These are phyloP conservation scores for Oxytropis ochrocephala DNA, from an alignment of 306 rosid genomes.

Conservation along the genomic window DNA sequence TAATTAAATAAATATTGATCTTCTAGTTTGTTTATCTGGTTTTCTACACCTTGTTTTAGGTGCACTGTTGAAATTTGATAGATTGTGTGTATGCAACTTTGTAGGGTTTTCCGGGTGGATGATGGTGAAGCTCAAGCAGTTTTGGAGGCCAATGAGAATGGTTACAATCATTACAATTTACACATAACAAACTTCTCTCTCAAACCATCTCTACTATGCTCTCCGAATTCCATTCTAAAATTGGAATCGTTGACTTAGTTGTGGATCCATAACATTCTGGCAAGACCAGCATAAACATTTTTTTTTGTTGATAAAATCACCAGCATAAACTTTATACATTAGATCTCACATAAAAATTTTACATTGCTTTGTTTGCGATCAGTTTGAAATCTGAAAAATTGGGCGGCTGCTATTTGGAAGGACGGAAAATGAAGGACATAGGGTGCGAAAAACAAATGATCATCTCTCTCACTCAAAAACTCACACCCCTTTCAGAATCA, in stretches of 20 bases:
- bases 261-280: no score
- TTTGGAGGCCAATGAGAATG: no score
- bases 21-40: conserved; percentile 7
- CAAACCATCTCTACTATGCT: no score
- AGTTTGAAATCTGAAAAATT: neutral
- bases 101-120: conserved; percentile 64
- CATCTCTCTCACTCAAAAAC: conserved; percentile 5
- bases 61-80: conserved; percentile 7
- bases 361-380: neutral
- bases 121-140: conserved; percentile 49
- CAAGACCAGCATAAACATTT: no score
- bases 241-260: no score
- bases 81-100: conserved; percentile 4
- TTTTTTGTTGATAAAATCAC: neutral
- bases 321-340: neutral
- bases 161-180: no score
- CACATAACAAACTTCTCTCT: no score
- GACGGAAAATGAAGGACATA: neutral
- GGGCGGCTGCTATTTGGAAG: neutral
- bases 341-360: neutral
- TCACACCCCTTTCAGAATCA: neutral
- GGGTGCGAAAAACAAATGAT: neutral
- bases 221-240: no score
- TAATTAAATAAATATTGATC: neutral
- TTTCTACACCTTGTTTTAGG: conserved; percentile 6